phyloP scores from a whole-genome alignment of 306 rosid genomes.

The Fragaria iinumae region DNA sequence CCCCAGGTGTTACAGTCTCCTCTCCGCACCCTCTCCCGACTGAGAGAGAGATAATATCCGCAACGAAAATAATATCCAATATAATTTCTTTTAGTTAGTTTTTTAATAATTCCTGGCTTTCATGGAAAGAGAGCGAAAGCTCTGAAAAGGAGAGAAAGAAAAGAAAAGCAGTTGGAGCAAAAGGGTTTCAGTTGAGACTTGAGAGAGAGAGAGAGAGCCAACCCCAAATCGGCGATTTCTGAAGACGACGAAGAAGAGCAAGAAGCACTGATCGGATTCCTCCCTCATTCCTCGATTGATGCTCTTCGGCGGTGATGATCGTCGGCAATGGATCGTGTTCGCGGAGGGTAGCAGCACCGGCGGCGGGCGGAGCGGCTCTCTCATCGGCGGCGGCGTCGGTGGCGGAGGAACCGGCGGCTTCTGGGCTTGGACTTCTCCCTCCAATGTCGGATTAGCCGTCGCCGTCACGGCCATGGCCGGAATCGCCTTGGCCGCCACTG shows the following conservation, averaged over 20 bases:
- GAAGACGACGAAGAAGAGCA: not conserved
- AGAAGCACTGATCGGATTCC: slow-evolving; percentile 3
- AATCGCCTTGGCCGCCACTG: slow-evolving; percentile 38
- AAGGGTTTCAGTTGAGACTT: slow-evolving; percentile 1
- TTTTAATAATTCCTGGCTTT: not conserved
- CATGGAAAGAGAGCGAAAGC: slow-evolving; percentile 27
- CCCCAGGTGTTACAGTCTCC: not conserved
- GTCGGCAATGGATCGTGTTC: slow-evolving; percentile 30
- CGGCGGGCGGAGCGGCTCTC: slow-evolving; percentile 5
- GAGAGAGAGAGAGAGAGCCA: not conserved
- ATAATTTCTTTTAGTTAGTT: not conserved
- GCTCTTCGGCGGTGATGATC: slow-evolving; percentile 22
- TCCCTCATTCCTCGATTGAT: slow-evolving; percentile 6
- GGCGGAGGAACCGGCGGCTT: slow-evolving; percentile 28
- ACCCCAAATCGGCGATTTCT: not conserved
- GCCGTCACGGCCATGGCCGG: slow-evolving; percentile 41
- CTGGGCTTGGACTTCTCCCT: slow-evolving; percentile 28
- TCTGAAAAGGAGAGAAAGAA: slow-evolving; percentile 1
- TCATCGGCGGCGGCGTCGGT: slow-evolving; percentile 19
- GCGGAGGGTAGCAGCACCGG: slow-evolving; percentile 23
- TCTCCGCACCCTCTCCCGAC: not conserved
- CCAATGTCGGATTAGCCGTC: slow-evolving; percentile 35
- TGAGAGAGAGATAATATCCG: slow-evolving; percentile 1
- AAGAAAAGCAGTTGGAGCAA: slow-evolving; percentile 13
- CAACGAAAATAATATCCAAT: not conserved